Evolutionary conservation across 2,329 filamentous ascomycete genomes (phyloP), one percentile per base, ranked within the genome.

Genomic region (Dryadomyces quercivorus): DNA sequence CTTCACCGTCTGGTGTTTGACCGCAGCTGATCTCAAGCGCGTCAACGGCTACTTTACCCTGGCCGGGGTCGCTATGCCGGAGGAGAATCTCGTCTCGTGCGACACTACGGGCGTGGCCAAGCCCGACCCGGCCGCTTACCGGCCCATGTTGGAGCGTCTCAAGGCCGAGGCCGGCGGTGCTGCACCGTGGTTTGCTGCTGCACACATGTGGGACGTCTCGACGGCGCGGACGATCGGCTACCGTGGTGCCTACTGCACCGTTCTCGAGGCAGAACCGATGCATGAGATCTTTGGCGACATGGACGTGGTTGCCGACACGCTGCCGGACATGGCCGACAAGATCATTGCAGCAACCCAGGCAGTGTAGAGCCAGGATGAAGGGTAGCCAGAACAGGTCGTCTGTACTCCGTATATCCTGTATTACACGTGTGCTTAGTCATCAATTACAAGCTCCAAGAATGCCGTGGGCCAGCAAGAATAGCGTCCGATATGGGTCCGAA

Each of bases 191-290:
- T 79, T 78, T 62, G 76, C 74, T 1, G 76, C 77, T 1, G 76
- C 75, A 15, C 76, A 80, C 65, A 73, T 76, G 69, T 79, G 76
- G 77, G 76, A 80, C 64, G 76, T 76, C 3, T 69, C 69, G 22
- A 74, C 76, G 2, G 76, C 76, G 1, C 67, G 65, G 40, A 70
- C 67, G 55, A 68, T 69, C n/a, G 64, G 69, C 42, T 71, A 78
- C 60, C 70, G 69, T 31, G 75, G 75, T 2, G 75, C 76, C 0
- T 80, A 76, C 61, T 75, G 72, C 58, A 70, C 71, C 3, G 66
- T 75, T 0, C 71, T 72, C 56, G 76, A 80, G 61, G 70, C 70
- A 45, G 76, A 80, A 57, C 63, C 70, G 6, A 72, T 71, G 49
- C 60, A 64, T n/a, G 70, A 76, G 44, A 63, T 80, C 0, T 78